Evolutionary conservation across 306 rosid genomes (phyloP).

Genomic region (Morella rubra): DNA sequence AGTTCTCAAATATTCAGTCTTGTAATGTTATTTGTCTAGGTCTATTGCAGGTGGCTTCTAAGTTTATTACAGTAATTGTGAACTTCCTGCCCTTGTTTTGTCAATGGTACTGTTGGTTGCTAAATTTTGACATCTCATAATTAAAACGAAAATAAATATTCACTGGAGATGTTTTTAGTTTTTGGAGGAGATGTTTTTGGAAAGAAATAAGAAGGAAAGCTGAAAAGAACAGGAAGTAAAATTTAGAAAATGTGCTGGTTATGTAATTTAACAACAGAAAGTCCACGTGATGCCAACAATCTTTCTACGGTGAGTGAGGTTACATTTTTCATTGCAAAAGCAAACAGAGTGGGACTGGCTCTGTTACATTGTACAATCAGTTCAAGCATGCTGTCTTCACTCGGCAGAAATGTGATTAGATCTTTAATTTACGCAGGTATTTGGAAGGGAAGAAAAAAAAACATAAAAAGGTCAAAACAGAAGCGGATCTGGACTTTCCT

Average conservation of each 20-base stretch:
- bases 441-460: conserved; percentile 67
- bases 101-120: neutral
- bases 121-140: neutral
- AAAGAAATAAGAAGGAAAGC: neutral
- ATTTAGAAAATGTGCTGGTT: neutral
- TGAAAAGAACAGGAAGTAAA: neutral
- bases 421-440: conserved; percentile 47
- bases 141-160: neutral
- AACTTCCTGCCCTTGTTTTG: neutral
- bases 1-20: neutral
- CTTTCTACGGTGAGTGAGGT: neutral
- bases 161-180: neutral
- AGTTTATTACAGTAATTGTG: neutral
- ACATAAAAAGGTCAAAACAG: conserved; percentile 49
- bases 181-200: neutral
- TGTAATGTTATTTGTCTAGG: neutral
- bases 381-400: conserved; percentile 1
- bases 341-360: neutral
- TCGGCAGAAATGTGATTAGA: neutral
- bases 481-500: conserved; percentile 56
- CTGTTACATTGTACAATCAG: conserved; percentile 16
- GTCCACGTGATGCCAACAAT: conserved; percentile 3
- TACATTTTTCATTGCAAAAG: neutral
- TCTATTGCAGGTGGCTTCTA: neutral
- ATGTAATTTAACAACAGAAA: neutral